A percentile compares a stretch with the other conserved stretches of the same genome.
Evolutionary conservation across 2,329 filamentous ascomycete species (phyloP).

Genomic region (Diplodia scrobiculata): DNA sequence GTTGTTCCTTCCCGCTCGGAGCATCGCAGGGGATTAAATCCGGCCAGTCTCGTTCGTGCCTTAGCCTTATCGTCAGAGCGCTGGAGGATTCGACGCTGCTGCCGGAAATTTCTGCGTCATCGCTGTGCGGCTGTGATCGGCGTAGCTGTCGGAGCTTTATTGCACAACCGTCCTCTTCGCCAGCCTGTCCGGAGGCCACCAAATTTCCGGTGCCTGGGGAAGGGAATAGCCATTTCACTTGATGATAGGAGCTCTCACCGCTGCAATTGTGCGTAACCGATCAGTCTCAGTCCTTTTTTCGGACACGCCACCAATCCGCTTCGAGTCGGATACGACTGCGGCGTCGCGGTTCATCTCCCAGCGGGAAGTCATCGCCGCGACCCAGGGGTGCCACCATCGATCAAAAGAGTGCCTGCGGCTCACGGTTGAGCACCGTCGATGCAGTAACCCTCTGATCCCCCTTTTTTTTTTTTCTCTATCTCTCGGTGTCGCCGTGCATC

Average conservation of each 20-base stretch:
- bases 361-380: slow-evolving; percentile 1
- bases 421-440: neutral
- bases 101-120: neutral
- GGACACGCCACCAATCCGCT: neutral
- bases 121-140: neutral
- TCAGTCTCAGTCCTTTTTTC: neutral
- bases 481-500: neutral
- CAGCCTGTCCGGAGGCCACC: too few relatives aligned
- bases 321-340: neutral
- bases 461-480: neutral
- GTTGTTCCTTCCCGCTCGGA: neutral
- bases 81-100: neutral
- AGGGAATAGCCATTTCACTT: too few relatives aligned
- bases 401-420: neutral
- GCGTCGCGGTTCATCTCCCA: neutral
- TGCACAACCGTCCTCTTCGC: too few relatives aligned
- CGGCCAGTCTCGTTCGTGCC: too few relatives aligned
- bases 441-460: neutral
- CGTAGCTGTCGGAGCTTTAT: neutral
- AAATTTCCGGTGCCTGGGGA: too few relatives aligned
- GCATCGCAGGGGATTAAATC: neutral
- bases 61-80: neutral
- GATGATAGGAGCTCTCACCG: too few relatives aligned
- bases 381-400: neutral
- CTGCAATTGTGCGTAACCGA: neutral